Evolutionary conservation across 139 green algal genomes (phyloP), one percentile per base, ranked within the genome.

Genomic region (Closterium sp.): DNA sequence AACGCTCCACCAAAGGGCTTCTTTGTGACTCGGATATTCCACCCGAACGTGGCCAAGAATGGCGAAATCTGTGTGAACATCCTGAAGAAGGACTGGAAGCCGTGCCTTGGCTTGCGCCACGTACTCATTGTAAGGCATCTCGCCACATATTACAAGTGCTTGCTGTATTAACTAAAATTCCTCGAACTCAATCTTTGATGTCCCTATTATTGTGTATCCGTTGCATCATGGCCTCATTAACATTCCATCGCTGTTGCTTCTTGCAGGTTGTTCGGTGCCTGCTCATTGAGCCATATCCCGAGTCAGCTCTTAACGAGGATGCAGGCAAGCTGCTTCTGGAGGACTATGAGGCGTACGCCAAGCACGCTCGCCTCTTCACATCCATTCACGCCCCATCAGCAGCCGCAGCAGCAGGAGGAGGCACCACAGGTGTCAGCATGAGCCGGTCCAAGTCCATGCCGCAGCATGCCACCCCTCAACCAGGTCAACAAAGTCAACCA

Each of bases 21-120:
- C 91, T 99, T 99, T 91, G 34, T 97, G 9, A 99, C 97, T 6
- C 97, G 97, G 86, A 98, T 99, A 31, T 99, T 99, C 89, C 98
- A 99, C 92, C 98, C 98, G 2, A 99, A 99, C 92, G 96, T 99
- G 79, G 86, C 92, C 97, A 97, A 42, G 92, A 87, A 89, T 2
- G 98, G 98, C 0, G 98, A 99, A 85, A 99, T 99, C 89, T 99
- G 98, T 86, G 98, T 99, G 22, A 99, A 99, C 90, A 98, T 98
- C 29, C 96, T 99, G 9, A 99, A 99, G 94, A 96, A 96, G 85
- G 98, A 99, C 95, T 99, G 98, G 98, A 97, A 95, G 85, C 94
- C 97, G 4, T 96, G 96, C 29, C 91, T 98, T 62, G 97, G 97
- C 42, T 84, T 99, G 70, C 95, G 97, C 31, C 98, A 99, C 93